These are phyloP conservation scores for Uronychia binucleata DNA, from an alignment of 73 alveolate genomes.

Conservation along the genomic window DNA sequence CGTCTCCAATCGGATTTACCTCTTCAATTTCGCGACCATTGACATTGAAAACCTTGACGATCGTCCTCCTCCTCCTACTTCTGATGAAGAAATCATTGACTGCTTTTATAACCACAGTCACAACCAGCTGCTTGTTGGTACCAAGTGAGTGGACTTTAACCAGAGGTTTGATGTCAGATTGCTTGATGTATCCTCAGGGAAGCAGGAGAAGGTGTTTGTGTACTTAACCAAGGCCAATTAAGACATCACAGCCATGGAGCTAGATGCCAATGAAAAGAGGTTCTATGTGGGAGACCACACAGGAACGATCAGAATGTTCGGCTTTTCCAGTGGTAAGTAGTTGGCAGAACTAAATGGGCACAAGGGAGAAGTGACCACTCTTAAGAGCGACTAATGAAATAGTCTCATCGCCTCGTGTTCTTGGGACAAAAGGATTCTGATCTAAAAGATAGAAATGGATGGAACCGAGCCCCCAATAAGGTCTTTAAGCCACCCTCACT, in stretches of 20 bases:
- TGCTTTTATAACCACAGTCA: constrained; percentile 4
- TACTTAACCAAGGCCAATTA: constrained; percentile 30
- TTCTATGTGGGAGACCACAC: constrained; percentile 43
- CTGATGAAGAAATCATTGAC: constrained; percentile 32
- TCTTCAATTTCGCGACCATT: constrained; percentile 30
- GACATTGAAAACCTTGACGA: constrained; percentile 29
- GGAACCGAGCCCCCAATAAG: not conserved
- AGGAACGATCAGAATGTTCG: constrained; percentile 11
- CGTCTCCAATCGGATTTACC: constrained; percentile 45
- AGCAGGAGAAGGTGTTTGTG: constrained; percentile 19
- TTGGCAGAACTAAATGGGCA: not conserved
- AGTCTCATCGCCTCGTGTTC: not conserved
- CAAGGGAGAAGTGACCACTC: not conserved
- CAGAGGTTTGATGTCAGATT: constrained; percentile 20
- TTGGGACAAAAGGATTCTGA: not conserved
- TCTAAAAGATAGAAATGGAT: not conserved
- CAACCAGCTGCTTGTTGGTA: constrained; percentile 16
- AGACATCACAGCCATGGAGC: constrained; percentile 24
- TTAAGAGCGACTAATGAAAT: not conserved
- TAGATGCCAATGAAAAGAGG: constrained; percentile 44
- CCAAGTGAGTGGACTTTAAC: constrained; percentile 2
- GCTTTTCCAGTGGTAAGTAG: not conserved
- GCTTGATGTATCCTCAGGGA: constrained; percentile 31
- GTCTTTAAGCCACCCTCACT: not conserved
- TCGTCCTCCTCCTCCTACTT: not conserved